phyloP scores from a whole-genome alignment of 2,329 filamentous ascomycete genomes.

The Paracamarosporium sp. region DNA sequence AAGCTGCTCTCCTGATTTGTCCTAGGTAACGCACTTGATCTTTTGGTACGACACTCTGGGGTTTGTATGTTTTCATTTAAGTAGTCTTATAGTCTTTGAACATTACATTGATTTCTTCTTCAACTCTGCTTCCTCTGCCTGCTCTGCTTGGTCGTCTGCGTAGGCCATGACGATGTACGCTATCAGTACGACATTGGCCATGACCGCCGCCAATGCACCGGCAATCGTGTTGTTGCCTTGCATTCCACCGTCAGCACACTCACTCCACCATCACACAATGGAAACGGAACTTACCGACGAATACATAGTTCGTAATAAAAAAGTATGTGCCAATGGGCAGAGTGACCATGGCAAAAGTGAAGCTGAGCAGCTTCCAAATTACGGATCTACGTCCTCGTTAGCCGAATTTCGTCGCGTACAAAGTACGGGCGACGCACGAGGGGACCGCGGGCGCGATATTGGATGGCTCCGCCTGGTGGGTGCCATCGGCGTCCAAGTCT shows the following conservation, averaged over 20 bases:
- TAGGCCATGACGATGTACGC: conserved; percentile 93
- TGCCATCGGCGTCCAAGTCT: conserved; percentile 54
- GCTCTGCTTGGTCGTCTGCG: conserved; percentile 74
- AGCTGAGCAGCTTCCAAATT: conserved; percentile 87
- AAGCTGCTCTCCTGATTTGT: no score
- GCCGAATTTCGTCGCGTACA: background rate
- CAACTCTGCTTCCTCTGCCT: conserved; percentile 54
- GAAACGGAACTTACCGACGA: conserved; percentile 66
- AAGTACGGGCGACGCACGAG: conserved; percentile 61
- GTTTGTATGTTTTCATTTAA: background rate
- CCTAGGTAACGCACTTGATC: no score
- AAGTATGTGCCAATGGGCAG: conserved; percentile 91
- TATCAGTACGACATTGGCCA: conserved; percentile 90
- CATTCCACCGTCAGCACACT: background rate
- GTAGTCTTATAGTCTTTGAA: background rate
- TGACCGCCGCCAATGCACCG: conserved; percentile 81
- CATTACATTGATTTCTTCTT: conserved; percentile 48
- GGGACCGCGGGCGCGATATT: conserved; percentile 85
- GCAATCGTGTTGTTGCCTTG: conserved; percentile 88
- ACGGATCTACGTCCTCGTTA: conserved; percentile 65
- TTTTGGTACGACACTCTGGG: no score
- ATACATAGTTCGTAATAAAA: conserved; percentile 75
- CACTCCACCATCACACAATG: background rate
- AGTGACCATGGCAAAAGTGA: conserved; percentile 90
- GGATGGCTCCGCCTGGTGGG: conserved; percentile 59